Conservation (phyloP, 2,329 filamentous ascomycete species). For the Talaromyces rugulosus region DNA sequence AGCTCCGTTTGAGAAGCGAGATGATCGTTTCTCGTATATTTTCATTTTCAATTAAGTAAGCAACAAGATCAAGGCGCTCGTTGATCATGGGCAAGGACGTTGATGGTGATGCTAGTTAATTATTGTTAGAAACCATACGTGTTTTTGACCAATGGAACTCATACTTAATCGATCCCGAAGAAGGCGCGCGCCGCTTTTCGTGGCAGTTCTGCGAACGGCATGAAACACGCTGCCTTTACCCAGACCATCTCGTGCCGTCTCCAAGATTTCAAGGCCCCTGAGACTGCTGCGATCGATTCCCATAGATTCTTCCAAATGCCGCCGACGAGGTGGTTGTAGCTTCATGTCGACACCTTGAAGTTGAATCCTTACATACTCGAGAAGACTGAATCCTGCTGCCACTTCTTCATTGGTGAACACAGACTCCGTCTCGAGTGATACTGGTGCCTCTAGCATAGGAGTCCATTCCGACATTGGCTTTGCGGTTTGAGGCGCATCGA, state of each 20-base stretch:
- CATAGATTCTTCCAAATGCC: conserved; percentile 74
- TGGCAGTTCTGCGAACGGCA: conserved; percentile 83
- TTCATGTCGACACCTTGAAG: conserved; percentile 74
- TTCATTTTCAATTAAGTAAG: conserved; percentile 63
- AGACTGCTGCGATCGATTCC: conserved; percentile 88
- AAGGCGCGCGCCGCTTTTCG: conserved; percentile 82
- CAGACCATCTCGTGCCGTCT: conserved; percentile 74
- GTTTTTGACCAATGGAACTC: conserved; percentile 15
- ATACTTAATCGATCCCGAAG: conserved; percentile 77
- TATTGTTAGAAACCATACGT: conserved; percentile 15
- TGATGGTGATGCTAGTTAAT: conserved; percentile 64
- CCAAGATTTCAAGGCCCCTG: conserved; percentile 80
- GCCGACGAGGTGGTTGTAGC: conserved; percentile 74
- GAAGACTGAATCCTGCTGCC: conserved; percentile 70
- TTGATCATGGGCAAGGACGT: conserved; percentile 79
- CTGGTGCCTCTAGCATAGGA: conserved; percentile 69
- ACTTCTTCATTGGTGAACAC: conserved; percentile 67
- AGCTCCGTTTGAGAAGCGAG: conserved; percentile 65
- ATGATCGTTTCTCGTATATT: conserved; percentile 67
- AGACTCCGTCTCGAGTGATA: conserved; percentile 50
- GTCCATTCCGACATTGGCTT: conserved; percentile 62
- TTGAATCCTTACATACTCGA: conserved; percentile 77
- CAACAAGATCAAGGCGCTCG: conserved; percentile 74
- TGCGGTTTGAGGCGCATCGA: conserved; percentile 45
- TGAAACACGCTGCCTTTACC: conserved; percentile 84